Base-by-base conservation (phyloP, 371 early-diverging fungal genomes). In the Nematocida ironsii region DNA sequence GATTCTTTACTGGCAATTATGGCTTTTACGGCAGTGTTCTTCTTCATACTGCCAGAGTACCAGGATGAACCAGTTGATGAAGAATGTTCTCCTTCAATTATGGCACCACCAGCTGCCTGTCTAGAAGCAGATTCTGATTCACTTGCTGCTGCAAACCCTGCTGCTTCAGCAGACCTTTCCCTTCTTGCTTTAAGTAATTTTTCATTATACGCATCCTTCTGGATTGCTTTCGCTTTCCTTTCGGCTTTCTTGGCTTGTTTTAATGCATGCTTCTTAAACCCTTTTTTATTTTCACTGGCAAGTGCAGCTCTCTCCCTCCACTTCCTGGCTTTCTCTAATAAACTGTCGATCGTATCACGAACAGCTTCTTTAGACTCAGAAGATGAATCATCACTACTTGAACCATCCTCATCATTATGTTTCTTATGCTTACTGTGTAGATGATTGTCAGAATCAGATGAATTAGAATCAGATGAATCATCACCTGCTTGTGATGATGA, bases 131-230 rank as follows among this genome's bases (percentile, higher is more conserved):
- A 11, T 9, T 58, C 42, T 40, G 7, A 3, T 39, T 64, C 45
- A 9, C 11, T 42, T 0, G 42, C 9, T 64, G 33, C 64, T 27
- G 27, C n/a, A 4, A 11, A 7, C 11, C 64, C 42, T 33, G 42
- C 64, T 33, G 33, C 33, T 2, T 33, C 33, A 33, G 33, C 33
- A 0, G 64, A 27, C 68, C 25, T 23, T 54, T 25, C 76, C 9
- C 52, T 50, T 1, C 18, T 9, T n/a, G 71, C 80, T 18, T 70
- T 16, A 3, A 78, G 44, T 20, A 78, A n/a, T 45, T 78, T 20
- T 5, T 50, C 16, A 25, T 60, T 56, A 57, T 56, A 44, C 5
- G 39, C 54, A 16, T 78, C 80, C 16, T 39, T 47, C 25, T 78
- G 71, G 0, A 78, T 20, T 50, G 16, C 47, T 4, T 9, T 67